Evolutionary conservation across 495 filamentous ascomycete genomes (phyloP).

Genomic region (Penicillium diatomitis): DNA sequence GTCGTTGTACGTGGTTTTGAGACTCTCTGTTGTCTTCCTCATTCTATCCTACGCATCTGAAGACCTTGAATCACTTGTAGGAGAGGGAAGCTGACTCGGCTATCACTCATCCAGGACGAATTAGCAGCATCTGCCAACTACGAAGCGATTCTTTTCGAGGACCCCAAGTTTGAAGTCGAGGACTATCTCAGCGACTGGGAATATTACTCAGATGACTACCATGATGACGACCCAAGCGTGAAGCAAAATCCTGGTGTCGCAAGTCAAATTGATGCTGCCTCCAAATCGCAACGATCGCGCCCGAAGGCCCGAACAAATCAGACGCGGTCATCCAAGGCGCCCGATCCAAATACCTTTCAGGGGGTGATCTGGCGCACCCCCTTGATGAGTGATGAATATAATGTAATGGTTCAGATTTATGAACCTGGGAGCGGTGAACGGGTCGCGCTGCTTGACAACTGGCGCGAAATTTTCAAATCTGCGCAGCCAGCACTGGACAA

Average conservation of each 20-base stretch:
- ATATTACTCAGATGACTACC: constrained; percentile 42
- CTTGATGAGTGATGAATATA: constrained; percentile 13
- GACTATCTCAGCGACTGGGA: constrained; percentile 44
- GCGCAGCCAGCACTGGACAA: constrained; percentile 26
- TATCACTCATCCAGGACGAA: constrained; percentile 31
- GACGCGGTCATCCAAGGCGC: constrained; percentile 4
- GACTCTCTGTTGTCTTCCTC: no score
- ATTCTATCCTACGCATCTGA: no score
- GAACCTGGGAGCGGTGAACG: constrained; percentile 31
- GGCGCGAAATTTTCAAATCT: constrained; percentile 42
- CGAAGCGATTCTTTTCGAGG: constrained; percentile 32
- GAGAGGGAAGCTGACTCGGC: not conserved
- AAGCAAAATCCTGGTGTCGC: constrained; percentile 3
- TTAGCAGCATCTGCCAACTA: constrained; percentile 35
- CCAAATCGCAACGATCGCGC: constrained; percentile 8
- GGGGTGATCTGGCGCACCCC: constrained; percentile 33
- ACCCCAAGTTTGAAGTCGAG: constrained; percentile 32
- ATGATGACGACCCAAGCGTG: constrained; percentile 36
- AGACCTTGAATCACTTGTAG: not conserved
- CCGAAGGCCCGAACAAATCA: not conserved
- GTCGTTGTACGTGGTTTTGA: constrained; percentile 26
- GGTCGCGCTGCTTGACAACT: constrained; percentile 41
- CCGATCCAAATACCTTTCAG: constrained; percentile 26
- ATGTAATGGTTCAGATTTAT: constrained; percentile 24
- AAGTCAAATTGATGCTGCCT: constrained; percentile 6